Base-by-base conservation (phyloP, 768 basidiomycete genomes). In the Suillus subalutaceus region DNA sequence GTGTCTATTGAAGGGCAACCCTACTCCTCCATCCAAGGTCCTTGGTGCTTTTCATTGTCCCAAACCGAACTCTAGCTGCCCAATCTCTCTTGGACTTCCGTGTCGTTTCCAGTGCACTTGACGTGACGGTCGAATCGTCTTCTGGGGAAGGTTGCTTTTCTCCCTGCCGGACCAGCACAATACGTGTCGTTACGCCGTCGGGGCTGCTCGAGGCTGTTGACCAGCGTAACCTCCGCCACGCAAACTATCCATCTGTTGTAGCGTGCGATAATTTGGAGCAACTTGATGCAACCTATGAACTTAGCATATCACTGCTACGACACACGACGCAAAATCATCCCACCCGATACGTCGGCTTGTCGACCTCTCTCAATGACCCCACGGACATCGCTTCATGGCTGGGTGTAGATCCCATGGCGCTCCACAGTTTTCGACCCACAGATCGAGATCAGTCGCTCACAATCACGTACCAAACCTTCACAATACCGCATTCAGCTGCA, bases 211-310 rank as follows among this genome's bases (percentile, higher is more conserved):
- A 75, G 41, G 79, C 81, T 9, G 41, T 43, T 20, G 41, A 26
- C 30, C 26, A 60, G 10, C 41, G 30, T 2, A 43, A 43, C 15
- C 68, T 90, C 44, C 79, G 72, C 10, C 70, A 75, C 32, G 72
- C 75, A 38, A 75, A 68, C 6, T 81, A 80, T 52, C 81, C 95
- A 26, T 80, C 84, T 68, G 75, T 97, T 41, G 86, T 96, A 40
- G 73, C 99, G 5, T 90, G 91, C 67, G 96, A 98, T 68, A 90
- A 91, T 71, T 79, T 99, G 20, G 93, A 99, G 71, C 86, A 92
- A 38, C 82, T 99, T 63, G 89, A 94, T 73, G 79, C 88, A 20
- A 77, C 79, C 2, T 97, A 96, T 78, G 97, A 99, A 74, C 83
- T 97, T 4, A 87, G 84, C 6, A 73, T 97, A n/a, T 87, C 95